phyloP scores from a whole-genome alignment of 495 filamentous ascomycete species.

The Aspergillus sparsus region DNA sequence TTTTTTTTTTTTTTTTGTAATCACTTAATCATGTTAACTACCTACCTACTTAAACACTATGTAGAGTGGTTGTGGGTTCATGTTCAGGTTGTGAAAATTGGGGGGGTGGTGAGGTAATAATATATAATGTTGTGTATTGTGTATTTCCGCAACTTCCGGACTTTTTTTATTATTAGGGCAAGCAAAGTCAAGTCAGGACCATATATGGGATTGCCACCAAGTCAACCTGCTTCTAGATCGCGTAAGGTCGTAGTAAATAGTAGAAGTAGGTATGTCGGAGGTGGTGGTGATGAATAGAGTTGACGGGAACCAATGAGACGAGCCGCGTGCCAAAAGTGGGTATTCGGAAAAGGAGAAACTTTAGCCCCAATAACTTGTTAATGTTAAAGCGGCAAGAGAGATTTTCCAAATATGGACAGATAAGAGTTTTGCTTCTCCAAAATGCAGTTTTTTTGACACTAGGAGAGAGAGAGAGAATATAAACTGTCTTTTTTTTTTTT shows the following conservation, averaged over 20 bases:
- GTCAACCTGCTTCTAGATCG: too few species aligned
- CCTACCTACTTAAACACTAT: not conserved
- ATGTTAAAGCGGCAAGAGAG: constrained; percentile 10
- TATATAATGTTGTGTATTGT: too few species aligned
- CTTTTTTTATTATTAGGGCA: not conserved
- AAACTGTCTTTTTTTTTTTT: not conserved
- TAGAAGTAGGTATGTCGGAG: too few species aligned
- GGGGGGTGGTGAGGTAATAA: not conserved
- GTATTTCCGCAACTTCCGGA: too few species aligned
- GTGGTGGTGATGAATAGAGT: not conserved
- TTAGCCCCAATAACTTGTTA: not conserved
- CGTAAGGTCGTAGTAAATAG: too few species aligned
- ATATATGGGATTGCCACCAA: too few species aligned
- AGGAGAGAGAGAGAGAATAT: too few species aligned
- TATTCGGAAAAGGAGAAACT: constrained; percentile 9
- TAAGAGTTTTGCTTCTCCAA: constrained; percentile 18
- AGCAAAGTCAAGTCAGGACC: not conserved
- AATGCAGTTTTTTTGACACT: constrained; percentile 7
- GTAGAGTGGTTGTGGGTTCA: not conserved
- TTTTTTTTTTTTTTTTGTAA: not conserved
- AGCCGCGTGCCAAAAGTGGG: not conserved
- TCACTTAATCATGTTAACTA: not conserved
- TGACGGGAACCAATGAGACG: not conserved
- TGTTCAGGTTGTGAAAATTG: not conserved
- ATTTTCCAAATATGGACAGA: not conserved